Base-by-base conservation (phyloP, 495 filamentous ascomycete species). In the Peziza echinospora region DNA sequence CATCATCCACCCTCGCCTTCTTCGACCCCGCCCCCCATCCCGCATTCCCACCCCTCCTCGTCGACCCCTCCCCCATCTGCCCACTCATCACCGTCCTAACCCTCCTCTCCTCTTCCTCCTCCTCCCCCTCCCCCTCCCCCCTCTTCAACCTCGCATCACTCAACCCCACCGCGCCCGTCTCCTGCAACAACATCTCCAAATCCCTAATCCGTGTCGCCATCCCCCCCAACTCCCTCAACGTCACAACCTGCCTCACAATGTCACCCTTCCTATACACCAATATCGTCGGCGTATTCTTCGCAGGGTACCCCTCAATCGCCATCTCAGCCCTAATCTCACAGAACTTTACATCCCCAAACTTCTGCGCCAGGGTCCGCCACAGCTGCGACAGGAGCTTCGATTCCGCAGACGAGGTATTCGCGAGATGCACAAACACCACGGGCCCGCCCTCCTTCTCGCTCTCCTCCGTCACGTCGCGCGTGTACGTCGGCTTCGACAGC, bases 301-400 rank as follows among this genome's bases (percentile, higher is more conserved):
- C 91, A 13, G 89, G 89, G 60, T 96, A 99, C 19, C 80, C 80
- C 64, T 96, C 89, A 55, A 99, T 93, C 48, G 89, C 93, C 72
- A 92, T 77, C 57, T 85, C 78, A 2, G 75, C 89, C 53, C 76
- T 70, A 41, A 99, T 96, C 63, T 99, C 84, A 60, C 86, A 94
- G 65, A 99, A 99, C 64, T 99, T 99, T 58, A 96, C 63, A 48
- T 99, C 85, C 24, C 83, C 83, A 56, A 78, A 96, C 56, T 83
- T 82, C 47, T 61, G 62, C 13, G 89, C 89, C 49, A 85, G 65
- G 56, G 81, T 72, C 19, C 79, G 68, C 87, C 89, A 99, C n/a
- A 94, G 66, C 55, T 89, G 76, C 11, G 78, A 77, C 53, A 94
- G 59, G 1, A 91, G 63, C 25, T 79, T 71, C 2, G 84, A 91